A percentile compares a stretch with the other conserved stretches of the same genome.
phyloP scores from a whole-genome alignment of 108 stramenopile species.

The Skeletonema costatum region DNA sequence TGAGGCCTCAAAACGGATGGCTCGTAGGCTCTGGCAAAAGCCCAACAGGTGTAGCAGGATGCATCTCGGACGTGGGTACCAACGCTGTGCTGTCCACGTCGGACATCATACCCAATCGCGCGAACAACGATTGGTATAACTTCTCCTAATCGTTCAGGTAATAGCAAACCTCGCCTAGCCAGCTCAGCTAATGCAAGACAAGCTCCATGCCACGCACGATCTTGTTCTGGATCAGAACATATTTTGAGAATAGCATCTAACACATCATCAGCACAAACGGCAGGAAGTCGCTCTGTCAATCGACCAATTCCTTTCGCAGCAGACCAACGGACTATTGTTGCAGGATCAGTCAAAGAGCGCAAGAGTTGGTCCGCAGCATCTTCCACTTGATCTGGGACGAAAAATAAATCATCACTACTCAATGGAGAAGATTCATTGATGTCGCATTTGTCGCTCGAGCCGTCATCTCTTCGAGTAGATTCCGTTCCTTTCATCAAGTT shows the following conservation, averaged over 20 bases:
- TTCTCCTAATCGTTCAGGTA: slow-evolving; percentile 81
- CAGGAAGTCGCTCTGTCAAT: slow-evolving; percentile 91
- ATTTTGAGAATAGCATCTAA: slow-evolving; percentile 89
- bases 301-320: slow-evolving; percentile 98
- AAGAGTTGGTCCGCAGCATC: slow-evolving; percentile 94
- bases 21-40: slow-evolving; percentile 96
- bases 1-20: slow-evolving; percentile 79
- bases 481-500: slow-evolving; percentile 53
- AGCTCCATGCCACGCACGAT: slow-evolving; percentile 96
- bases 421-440: background rate
- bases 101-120: slow-evolving; percentile 92
- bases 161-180: slow-evolving; percentile 93
- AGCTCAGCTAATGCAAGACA: slow-evolving; percentile 96
- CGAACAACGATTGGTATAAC: slow-evolving; percentile 86
- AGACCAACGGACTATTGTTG: slow-evolving; percentile 98
- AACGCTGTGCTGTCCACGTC: slow-evolving; percentile 87
- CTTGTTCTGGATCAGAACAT: slow-evolving; percentile 76
- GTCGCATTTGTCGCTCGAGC: background rate
- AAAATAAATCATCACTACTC: slow-evolving; percentile 46
- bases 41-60: slow-evolving; percentile 99
- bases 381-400: slow-evolving; percentile 94
- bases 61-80: slow-evolving; percentile 98
- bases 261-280: slow-evolving; percentile 93
- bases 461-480: background rate
- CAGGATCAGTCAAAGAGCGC: slow-evolving; percentile 68